phyloP scores from a whole-genome alignment of 2,329 filamentous ascomycete species.

The Escovopsis sp. region DNA sequence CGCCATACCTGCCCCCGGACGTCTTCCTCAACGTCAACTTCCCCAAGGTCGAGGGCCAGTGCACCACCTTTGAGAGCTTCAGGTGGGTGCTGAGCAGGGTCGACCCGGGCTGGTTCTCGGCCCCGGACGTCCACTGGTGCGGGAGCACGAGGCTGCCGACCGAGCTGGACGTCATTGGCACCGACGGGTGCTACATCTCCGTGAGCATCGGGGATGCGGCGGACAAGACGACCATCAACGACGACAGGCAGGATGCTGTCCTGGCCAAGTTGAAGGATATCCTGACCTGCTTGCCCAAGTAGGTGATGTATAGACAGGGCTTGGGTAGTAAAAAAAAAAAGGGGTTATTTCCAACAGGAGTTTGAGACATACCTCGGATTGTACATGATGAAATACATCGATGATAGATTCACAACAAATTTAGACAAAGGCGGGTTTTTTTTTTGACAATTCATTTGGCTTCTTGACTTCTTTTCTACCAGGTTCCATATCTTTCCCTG shows the following conservation, averaged over 20 bases:
- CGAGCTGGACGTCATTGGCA: constrained; percentile 37
- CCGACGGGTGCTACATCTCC: constrained; percentile 43
- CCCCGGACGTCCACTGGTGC: constrained; percentile 43
- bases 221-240: constrained; percentile 40
- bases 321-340: no score
- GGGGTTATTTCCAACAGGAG: no score
- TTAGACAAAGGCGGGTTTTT: background rate
- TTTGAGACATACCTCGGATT: no score
- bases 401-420: background rate
- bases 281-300: constrained; percentile 13
- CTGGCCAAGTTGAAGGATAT: constrained; percentile 18
- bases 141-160: constrained; percentile 39
- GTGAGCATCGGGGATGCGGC: constrained; percentile 47
- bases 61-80: constrained; percentile 38
- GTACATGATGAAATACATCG: no score
- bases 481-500: no score
- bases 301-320: no score
- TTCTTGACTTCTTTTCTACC: no score
- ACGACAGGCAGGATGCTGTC: constrained; percentile 16
- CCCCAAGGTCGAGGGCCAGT: constrained; percentile 34
- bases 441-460: no score
- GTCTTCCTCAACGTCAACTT: constrained; percentile 59
- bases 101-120: constrained; percentile 36
- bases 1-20: constrained; percentile 46
- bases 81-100: constrained; percentile 51